phyloP scores from a whole-genome alignment of 768 basidiomycete species.

The Tricholoma saponaceum region DNA sequence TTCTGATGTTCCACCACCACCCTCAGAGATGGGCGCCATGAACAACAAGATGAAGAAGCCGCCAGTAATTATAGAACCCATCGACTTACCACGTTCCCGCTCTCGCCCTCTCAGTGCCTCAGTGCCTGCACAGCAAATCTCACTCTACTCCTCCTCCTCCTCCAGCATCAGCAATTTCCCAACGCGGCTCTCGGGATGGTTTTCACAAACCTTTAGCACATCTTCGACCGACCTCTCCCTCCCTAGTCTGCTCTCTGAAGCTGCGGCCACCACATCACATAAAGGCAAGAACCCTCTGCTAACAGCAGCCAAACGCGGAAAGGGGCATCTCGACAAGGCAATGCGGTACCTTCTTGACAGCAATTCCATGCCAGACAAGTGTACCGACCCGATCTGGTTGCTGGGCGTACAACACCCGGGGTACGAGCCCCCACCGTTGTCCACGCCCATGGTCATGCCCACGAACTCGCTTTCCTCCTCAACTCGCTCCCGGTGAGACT shows the following conservation, averaged over 20 bases:
- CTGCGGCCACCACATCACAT: constrained; percentile 15
- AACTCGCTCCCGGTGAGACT: constrained; percentile 20
- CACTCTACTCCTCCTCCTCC: constrained; percentile 43
- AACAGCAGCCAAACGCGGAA: constrained; percentile 68
- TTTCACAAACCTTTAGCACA: constrained; percentile 67
- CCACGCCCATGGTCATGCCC: background rate
- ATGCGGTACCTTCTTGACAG: constrained; percentile 89
- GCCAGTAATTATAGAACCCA: constrained; percentile 65
- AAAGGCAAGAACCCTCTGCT: constrained; percentile 39
- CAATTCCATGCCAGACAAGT: constrained; percentile 83
- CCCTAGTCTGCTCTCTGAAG: constrained; percentile 46
- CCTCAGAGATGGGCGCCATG: constrained; percentile 1
- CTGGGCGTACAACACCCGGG: constrained; percentile 81
- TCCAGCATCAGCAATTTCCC: constrained; percentile 65
- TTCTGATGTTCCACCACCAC: constrained; percentile 4
- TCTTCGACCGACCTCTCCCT: constrained; percentile 72
- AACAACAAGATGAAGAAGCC: constrained; percentile 38
- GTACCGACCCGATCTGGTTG: constrained; percentile 82
- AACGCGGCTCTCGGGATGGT: constrained; percentile 74
- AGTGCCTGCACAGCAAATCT: constrained; percentile 14
- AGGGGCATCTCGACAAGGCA: constrained; percentile 76
- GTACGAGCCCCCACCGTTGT: constrained; percentile 44
- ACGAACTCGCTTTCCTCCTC: constrained; percentile 7
- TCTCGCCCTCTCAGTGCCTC: constrained; percentile 48
- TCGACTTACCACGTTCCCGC: constrained; percentile 48